Percentiles rank a stretch among this genome's conserved stretches.
These are phyloP conservation scores for Dioszegia crocea DNA, from an alignment of 768 basidiomycete species.

Conservation along the genomic window DNA sequence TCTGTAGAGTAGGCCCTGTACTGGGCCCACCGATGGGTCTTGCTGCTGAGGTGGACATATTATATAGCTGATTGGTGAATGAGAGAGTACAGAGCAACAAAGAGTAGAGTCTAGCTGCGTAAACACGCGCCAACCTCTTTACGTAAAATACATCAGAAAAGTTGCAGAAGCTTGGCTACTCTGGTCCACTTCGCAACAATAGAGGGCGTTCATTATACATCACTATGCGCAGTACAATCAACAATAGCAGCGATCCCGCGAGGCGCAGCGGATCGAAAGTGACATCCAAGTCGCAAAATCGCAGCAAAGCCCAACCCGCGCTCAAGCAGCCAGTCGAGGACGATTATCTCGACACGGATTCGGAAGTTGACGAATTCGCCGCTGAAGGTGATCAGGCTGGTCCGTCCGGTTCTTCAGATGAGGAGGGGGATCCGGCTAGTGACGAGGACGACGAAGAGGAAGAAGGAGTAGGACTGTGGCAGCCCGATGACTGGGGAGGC, in stretches of 20 bases:
- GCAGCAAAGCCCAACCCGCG: too few species aligned
- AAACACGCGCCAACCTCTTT: too few species aligned
- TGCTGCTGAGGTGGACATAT: slow-evolving; percentile 1
- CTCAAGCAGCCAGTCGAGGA: slow-evolving; percentile 15
- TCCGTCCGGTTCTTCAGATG: slow-evolving; percentile 14
- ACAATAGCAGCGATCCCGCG: too few species aligned
- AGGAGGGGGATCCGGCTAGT: slow-evolving; percentile 13
- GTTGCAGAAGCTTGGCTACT: too few species aligned
- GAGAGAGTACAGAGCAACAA: too few species aligned
- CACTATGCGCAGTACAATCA: too few species aligned
- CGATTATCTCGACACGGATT: slow-evolving; percentile 35
- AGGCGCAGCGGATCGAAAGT: too few species aligned
- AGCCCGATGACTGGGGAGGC: slow-evolving; percentile 38
- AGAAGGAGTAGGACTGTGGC: slow-evolving; percentile 33
- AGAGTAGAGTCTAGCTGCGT: too few species aligned
- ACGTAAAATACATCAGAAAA: too few species aligned
- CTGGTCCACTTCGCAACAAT: too few species aligned
- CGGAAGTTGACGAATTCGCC: slow-evolving; percentile 48
- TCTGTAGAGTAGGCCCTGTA: neutral
- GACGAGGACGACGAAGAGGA: slow-evolving; percentile 28
- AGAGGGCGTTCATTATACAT: too few species aligned
- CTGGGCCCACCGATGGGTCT: neutral
- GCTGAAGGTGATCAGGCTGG: slow-evolving; percentile 16
- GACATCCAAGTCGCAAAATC: too few species aligned
- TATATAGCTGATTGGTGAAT: neutral